Conservation (phyloP, 441 rosid species). For the Dalechampia spathulata region DNA sequence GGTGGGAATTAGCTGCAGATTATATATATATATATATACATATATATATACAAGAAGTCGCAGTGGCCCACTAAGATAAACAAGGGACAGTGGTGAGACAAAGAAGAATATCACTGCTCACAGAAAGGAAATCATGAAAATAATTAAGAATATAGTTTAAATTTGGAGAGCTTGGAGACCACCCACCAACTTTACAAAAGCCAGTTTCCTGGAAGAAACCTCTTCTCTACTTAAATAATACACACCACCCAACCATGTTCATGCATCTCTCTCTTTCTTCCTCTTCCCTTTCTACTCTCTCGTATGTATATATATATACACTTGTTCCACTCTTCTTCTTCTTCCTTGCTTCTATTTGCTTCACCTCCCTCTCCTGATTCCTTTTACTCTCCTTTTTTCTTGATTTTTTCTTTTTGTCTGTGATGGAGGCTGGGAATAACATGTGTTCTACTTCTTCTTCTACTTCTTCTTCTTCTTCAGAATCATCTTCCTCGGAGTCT, state of each 20-base stretch:
- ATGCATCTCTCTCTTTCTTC: slow-evolving; percentile 15
- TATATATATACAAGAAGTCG: too few relatives aligned
- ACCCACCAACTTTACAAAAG: slow-evolving; percentile 48
- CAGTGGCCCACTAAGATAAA: too few relatives aligned
- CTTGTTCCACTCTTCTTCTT: not conserved
- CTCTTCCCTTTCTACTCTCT: too few relatives aligned
- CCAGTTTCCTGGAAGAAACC: slow-evolving; percentile 55
- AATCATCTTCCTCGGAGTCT: slow-evolving; percentile 48
- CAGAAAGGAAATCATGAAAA: slow-evolving; percentile 5
- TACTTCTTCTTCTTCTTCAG: slow-evolving; percentile 32
- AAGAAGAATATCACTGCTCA: not conserved
- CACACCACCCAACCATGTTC: slow-evolving; percentile 21
- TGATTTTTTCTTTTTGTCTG: too few relatives aligned
- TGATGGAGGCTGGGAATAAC: slow-evolving; percentile 23
- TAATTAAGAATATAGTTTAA: not conserved
- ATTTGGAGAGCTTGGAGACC: not conserved
- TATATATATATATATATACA: too few relatives aligned
- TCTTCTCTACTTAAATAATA: not conserved
- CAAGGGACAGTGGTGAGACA: slow-evolving; percentile 11
- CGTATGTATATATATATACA: slow-evolving; percentile 6
- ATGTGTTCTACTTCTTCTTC: slow-evolving; percentile 39
- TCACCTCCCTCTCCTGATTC: not conserved
- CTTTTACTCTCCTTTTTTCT: too few relatives aligned
- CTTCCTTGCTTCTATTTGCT: not conserved
- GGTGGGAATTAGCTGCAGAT: too few relatives aligned